Evolutionary conservation across 495 filamentous ascomycete genomes (phyloP), one percentile per base, ranked within the genome.

Genomic region (Penicillium verhagenii): DNA sequence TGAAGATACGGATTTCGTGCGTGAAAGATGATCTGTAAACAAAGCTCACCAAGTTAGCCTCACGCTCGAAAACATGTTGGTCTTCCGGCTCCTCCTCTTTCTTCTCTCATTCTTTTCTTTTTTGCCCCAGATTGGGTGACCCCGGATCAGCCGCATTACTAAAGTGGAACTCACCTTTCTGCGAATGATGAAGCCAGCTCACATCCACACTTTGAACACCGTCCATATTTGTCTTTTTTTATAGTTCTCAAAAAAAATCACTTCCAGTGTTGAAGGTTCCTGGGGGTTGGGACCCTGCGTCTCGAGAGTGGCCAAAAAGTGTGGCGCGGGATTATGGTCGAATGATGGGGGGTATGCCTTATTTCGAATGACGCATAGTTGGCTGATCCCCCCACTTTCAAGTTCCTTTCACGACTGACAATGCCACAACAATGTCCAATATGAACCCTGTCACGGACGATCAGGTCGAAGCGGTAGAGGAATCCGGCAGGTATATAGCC

Each of bases 101-200:
- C 18, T 18, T 16, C 19, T n/a, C n/a, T n/a, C n/a, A n/a, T n/a
- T n/a, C 37, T 21, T 18, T 18, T 42, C 38, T 21, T 13, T 39
- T 16, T 42, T 9, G 20, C 38, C 38, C 18, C 38, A 42, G 38
- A 19, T 19, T 20, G 9, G 38, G 38, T 14, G 6, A 46, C 23
- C 43, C 43, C 43, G 25, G n/a, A 28, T 46, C 43, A 46, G 6
- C 23, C 21, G 21, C 21, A 16, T n/a, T 11, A 26, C 18, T 13
- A 13, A 54, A 52, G 38, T 49, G 28, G 33, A 13, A 64, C 76
- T 73, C 61, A 79, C 84, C 82, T 82, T 78, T 83, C 48, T 81
- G 81, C 40, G 84, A 79, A 61, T 86, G 83, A 69, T 87, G 85
- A 44, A 87, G 77, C 85, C 85, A 88, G 70, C 77, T 82, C 52